A percentile compares a stretch with the other conserved stretches of the same genome.
These are phyloP conservation scores for Chlorella sp. DNA, from an alignment of 139 green algal genomes.

Conservation along the genomic window DNA sequence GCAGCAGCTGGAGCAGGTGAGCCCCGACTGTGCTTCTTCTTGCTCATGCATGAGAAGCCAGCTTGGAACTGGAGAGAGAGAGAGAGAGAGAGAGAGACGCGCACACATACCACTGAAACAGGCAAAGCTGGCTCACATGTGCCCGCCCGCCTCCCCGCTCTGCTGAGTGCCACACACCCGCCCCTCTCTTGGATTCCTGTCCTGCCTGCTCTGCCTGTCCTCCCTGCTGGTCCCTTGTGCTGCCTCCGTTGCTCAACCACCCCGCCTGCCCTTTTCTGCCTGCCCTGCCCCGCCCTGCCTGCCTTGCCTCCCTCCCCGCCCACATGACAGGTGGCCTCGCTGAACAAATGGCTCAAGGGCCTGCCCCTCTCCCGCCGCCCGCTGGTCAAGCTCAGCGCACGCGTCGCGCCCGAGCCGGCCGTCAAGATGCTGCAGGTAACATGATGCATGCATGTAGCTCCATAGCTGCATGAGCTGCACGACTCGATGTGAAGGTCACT, in stretches of 20 bases:
- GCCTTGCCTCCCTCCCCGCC: neutral
- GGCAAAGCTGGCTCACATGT: neutral
- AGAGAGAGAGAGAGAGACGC: neutral
- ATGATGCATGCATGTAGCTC: neutral
- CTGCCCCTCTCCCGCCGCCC: conserved; percentile 68
- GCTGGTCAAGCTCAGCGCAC: conserved; percentile 70
- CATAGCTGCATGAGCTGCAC: too few species aligned
- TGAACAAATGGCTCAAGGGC: conserved; percentile 76
- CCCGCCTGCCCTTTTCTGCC: neutral
- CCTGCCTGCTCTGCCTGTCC: too few species aligned
- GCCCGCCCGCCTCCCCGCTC: too few species aligned
- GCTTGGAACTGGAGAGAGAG: neutral
- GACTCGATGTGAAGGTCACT: too few species aligned
- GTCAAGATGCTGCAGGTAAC: conserved; percentile 65
- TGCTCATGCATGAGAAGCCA: neutral
- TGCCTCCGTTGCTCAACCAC: too few species aligned
- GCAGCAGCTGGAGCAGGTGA: conserved; percentile 41
- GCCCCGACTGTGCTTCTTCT: neutral
- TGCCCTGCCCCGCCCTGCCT: neutral
- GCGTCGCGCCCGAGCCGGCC: conserved; percentile 78
- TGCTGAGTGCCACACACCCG: too few species aligned
- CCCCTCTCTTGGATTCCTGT: too few species aligned
- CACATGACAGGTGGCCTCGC: conserved; percentile 17
- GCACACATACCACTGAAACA: neutral
- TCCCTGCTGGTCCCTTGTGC: too few species aligned